Evolutionary conservation across 768 basidiomycete genomes (phyloP).

Genomic region (Lepiota subincarnata): DNA sequence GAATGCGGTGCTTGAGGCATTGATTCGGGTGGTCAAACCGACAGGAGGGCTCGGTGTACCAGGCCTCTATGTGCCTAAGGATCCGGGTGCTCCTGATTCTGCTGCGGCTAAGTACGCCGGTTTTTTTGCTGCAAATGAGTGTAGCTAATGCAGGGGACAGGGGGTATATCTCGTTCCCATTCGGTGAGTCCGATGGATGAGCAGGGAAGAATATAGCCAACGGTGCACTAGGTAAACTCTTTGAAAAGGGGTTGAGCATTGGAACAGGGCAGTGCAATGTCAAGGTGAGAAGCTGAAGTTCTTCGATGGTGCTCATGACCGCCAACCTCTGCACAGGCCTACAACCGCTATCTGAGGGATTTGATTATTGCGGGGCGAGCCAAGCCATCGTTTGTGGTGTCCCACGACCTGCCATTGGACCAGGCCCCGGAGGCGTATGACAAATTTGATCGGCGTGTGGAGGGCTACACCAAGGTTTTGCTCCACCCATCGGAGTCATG

Average conservation of each 20-base stretch:
- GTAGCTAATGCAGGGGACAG: conserved; percentile 16
- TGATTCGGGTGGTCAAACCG: conserved; percentile 49
- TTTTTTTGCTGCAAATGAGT: not conserved
- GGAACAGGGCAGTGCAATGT: conserved; percentile 57
- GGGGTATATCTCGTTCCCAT: conserved; percentile 50
- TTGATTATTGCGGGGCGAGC: conserved; percentile 50
- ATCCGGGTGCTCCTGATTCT: conserved; percentile 52
- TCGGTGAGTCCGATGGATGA: conserved; percentile 26
- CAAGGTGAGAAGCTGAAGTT: conserved; percentile 29
- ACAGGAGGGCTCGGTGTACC: conserved; percentile 58
- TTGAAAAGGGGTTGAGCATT: conserved; percentile 51
- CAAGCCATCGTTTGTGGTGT: conserved; percentile 52
- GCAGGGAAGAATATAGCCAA: not conserved
- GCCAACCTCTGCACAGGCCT: conserved; percentile 27
- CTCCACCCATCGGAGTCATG: conserved; percentile 31
- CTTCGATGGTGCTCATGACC: not conserved
- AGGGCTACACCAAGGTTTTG: conserved; percentile 51
- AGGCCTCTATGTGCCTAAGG: conserved; percentile 51
- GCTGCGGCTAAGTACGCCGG: conserved; percentile 40
- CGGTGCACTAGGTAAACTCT: conserved; percentile 33
- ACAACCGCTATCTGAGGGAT: conserved; percentile 52
- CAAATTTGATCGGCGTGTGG: conserved; percentile 51
- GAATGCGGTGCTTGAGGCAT: conserved; percentile 46
- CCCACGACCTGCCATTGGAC: conserved; percentile 47
- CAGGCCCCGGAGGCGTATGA: conserved; percentile 46